phyloP scores from a whole-genome alignment of 768 basidiomycete genomes.

The Lentinula boryana region DNA sequence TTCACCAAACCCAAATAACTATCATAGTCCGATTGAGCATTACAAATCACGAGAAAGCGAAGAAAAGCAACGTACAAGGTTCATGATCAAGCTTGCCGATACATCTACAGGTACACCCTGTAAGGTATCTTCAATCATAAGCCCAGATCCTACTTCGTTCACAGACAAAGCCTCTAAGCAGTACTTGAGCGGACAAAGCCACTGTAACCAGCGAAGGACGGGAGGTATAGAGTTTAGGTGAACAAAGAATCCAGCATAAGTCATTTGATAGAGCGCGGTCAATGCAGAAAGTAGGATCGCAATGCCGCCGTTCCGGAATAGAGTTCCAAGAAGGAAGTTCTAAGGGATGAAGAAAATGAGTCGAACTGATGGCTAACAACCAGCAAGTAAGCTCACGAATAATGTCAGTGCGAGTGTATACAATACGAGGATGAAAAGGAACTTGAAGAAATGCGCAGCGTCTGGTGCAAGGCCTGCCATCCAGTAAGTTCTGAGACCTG shows the following conservation, averaged over 20 bases:
- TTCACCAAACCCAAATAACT: constrained; percentile 83
- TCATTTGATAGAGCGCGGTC: constrained; percentile 75
- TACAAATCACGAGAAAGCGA: neutral
- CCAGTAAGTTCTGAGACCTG: constrained; percentile 72
- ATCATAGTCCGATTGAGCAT: neutral
- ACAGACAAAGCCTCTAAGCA: constrained; percentile 81
- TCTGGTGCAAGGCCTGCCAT: constrained; percentile 86
- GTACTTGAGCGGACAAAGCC: constrained; percentile 82
- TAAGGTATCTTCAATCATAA: constrained; percentile 75
- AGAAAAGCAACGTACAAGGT: constrained; percentile 45
- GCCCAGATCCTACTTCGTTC: constrained; percentile 87
- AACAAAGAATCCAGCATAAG: constrained; percentile 90
- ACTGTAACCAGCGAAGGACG: constrained; percentile 90
- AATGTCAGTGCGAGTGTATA: constrained; percentile 84
- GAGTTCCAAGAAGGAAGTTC: constrained; percentile 87
- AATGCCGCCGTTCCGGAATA: constrained; percentile 83
- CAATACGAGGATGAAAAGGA: constrained; percentile 81
- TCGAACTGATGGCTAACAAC: neutral
- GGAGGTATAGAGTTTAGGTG: constrained; percentile 81
- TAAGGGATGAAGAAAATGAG: constrained; percentile 17
- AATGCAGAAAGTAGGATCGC: constrained; percentile 86
- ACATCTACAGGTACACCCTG: constrained; percentile 79
- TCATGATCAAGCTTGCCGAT: constrained; percentile 82
- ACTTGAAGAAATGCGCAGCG: constrained; percentile 90
- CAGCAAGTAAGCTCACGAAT: constrained; percentile 48